A percentile compares a stretch with the other conserved stretches of the same genome.
Conservation (phyloP, 2,329 filamentous ascomycete species). For the Magnaporthiopsis rhizophila region DNA sequence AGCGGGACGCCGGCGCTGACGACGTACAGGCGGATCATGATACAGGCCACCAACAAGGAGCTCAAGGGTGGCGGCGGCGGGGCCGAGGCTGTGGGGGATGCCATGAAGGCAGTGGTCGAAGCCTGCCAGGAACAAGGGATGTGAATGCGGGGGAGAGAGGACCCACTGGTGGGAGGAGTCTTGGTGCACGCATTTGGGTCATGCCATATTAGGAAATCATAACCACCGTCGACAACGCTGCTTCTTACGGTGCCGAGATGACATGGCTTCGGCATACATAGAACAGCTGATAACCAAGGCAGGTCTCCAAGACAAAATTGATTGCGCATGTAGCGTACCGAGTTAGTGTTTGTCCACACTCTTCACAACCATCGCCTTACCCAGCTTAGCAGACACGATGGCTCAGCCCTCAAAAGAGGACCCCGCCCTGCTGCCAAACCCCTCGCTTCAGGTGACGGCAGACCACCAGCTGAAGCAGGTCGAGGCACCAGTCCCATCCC, state of each 20-base stretch:
- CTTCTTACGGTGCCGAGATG: background rate
- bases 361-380: background rate
- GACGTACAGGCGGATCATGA: conserved; percentile 35
- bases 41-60: conserved; percentile 24
- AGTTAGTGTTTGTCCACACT: no score
- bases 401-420: no score
- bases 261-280: background rate
- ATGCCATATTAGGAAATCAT: conserved; percentile 1
- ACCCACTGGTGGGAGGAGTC: background rate
- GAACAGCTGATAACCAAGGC: background rate
- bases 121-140: background rate
- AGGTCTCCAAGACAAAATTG: background rate
- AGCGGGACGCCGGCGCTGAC: conserved; percentile 34
- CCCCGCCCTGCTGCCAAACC: conserved; percentile 31
- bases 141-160: background rate
- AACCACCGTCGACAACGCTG: background rate
- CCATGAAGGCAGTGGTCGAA: background rate
- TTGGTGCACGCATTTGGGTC: background rate
- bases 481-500: conserved; percentile 48
- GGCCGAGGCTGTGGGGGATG: background rate
- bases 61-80: conserved; percentile 10
- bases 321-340: no score
- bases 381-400: no score
- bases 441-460: conserved; percentile 50
- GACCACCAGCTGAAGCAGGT: conserved; percentile 50